Conservation (phyloP, 257 asterid genomes). For the Rubia yunnanensis region DNA sequence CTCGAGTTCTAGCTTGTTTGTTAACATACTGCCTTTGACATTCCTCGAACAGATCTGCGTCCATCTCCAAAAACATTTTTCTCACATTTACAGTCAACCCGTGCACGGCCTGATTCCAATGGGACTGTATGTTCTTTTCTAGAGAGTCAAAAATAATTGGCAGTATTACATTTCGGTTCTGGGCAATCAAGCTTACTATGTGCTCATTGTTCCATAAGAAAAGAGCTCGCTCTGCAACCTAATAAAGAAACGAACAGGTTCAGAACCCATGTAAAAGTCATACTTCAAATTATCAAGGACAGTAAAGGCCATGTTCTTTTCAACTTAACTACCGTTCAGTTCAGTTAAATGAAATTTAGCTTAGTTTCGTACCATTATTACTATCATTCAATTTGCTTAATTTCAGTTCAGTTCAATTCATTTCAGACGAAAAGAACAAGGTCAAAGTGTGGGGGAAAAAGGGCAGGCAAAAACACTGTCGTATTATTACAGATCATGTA, state of each 20-base stretch:
- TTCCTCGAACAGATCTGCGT: conserved; percentile 51
- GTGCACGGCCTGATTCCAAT: conserved; percentile 83
- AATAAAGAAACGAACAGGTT: conserved; percentile 17
- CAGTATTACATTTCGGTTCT: conserved; percentile 47
- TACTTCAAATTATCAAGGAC: background rate
- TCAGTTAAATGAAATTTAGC: too few relatives aligned
- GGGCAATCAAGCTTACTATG: conserved; percentile 52
- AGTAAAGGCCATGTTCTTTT: too few relatives aligned
- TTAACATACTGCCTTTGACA: conserved; percentile 50
- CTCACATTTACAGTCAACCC: conserved; percentile 55
- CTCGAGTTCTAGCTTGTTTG: conserved; percentile 39
- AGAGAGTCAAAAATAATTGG: conserved; percentile 67
- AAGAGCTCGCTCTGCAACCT: conserved; percentile 85
- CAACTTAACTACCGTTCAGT: too few relatives aligned
- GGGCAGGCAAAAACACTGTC: background rate
- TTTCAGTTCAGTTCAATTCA: too few relatives aligned
- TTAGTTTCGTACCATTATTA: too few relatives aligned
- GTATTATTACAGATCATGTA: background rate
- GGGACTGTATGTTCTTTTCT: conserved; percentile 59
- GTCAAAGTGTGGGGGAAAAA: background rate
- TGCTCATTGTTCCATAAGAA: conserved; percentile 75
- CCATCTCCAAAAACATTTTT: conserved; percentile 71
- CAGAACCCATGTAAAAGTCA: background rate
- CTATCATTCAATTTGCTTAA: too few relatives aligned
- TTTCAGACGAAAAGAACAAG: too few relatives aligned